Evolutionary conservation across 495 filamentous ascomycete genomes (phyloP).

Genomic region (Trichocladium antarcticum): DNA sequence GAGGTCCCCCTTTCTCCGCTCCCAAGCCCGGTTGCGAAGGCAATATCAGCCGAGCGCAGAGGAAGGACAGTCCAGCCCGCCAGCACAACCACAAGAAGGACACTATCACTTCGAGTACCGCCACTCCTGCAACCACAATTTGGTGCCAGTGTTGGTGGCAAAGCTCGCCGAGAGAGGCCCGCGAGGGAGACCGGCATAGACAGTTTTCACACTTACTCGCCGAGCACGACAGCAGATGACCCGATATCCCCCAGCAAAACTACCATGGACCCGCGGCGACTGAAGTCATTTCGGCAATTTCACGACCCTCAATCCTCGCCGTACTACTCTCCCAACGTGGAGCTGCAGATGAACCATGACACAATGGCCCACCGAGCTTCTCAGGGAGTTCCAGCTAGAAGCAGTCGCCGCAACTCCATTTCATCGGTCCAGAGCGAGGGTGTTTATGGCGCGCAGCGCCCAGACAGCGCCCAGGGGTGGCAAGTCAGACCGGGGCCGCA

Average conservation of each 20-base stretch:
- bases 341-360: slow-evolving; percentile 25
- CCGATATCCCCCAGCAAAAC: neutral
- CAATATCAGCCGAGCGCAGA: slow-evolving; percentile 17
- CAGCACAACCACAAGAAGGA: slow-evolving; percentile 27
- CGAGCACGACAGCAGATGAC: slow-evolving; percentile 7
- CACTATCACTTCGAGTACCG: slow-evolving; percentile 28
- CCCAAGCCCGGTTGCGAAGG: slow-evolving; percentile 21
- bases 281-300: slow-evolving; percentile 16
- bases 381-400: slow-evolving; percentile 21
- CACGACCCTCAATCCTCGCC: slow-evolving; percentile 4
- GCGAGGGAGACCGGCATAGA: slow-evolving; percentile 27
- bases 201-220: slow-evolving; percentile 21
- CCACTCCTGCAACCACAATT: slow-evolving; percentile 32
- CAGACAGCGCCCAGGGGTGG: slow-evolving; percentile 20
- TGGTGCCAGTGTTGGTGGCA: slow-evolving; percentile 21
- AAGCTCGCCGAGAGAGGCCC: slow-evolving; percentile 27
- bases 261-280: slow-evolving; percentile 19
- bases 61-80: slow-evolving; percentile 22
- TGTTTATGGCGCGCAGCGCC: slow-evolving; percentile 13
- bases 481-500: slow-evolving; percentile 9
- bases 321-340: slow-evolving; percentile 19
- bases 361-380: slow-evolving; percentile 20
- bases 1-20: slow-evolving; percentile 20
- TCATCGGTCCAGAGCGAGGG: slow-evolving; percentile 16
- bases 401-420: slow-evolving; percentile 23